A percentile compares a stretch with the other conserved stretches of the same genome.
Conservation (phyloP, 2,329 filamentous ascomycete species). For the Diaporthe aspalathi region DNA sequence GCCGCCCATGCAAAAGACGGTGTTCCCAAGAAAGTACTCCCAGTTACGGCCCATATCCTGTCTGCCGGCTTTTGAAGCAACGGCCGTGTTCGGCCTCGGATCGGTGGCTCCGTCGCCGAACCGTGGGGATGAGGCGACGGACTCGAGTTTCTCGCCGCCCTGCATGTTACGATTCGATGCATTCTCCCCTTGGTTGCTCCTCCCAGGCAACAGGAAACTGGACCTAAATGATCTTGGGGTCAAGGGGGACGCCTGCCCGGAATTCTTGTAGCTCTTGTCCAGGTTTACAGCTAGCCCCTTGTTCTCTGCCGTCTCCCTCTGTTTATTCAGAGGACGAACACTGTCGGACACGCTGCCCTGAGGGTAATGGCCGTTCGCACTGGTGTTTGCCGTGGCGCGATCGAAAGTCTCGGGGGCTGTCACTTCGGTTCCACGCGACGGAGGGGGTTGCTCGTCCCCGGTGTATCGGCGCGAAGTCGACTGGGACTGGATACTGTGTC, state of each 20-base stretch:
- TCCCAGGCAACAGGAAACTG: conserved; percentile 74
- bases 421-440: conserved; percentile 56
- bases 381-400: conserved; percentile 81
- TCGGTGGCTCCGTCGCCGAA: conserved; percentile 50
- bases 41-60: conserved; percentile 76
- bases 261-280: conserved; percentile 67
- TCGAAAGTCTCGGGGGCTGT: conserved; percentile 75
- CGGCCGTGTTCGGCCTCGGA: conserved; percentile 43
- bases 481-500: conserved; percentile 47
- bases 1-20: conserved; percentile 86
- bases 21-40: conserved; percentile 95
- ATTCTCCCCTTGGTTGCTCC: conserved; percentile 61
- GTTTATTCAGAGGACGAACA: conserved; percentile 78
- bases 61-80: conserved; percentile 49
- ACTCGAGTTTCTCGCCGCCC: conserved; percentile 86
- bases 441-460: conserved; percentile 37
- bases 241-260: conserved; percentile 67
- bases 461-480: conserved; percentile 40
- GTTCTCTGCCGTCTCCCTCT: conserved; percentile 55
- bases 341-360: conserved; percentile 79
- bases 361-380: conserved; percentile 71
- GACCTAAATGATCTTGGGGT: conserved; percentile 83
- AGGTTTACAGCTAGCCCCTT: conserved; percentile 68
- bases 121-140: conserved; percentile 79
- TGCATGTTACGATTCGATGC: conserved; percentile 68